Evolutionary conservation across 2,329 filamentous ascomycete genomes (phyloP).

Genomic region (Xylariaceae sp.): DNA sequence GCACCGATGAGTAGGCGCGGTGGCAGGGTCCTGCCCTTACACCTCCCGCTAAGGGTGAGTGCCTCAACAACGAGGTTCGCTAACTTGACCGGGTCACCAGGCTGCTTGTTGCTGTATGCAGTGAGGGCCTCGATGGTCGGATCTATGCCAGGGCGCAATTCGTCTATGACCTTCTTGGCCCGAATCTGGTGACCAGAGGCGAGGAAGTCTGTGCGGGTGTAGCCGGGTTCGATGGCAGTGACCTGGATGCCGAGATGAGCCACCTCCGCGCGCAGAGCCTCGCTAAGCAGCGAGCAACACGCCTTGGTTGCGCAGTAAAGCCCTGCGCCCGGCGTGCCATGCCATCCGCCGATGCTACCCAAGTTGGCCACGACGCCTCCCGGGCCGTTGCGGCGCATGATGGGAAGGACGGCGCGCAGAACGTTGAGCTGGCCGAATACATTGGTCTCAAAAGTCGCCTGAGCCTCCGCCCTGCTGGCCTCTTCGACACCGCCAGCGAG

Average conservation of each 20-base stretch:
- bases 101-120: constrained; percentile 31
- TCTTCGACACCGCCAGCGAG: constrained; percentile 19
- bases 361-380: constrained; percentile 44
- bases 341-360: constrained; percentile 41
- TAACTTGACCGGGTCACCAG: constrained; percentile 37
- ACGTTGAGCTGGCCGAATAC: constrained; percentile 46
- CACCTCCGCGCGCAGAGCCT: constrained; percentile 41
- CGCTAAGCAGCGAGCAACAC: constrained; percentile 40
- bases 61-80: constrained; percentile 37
- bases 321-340: constrained; percentile 35
- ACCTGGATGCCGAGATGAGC: constrained; percentile 41
- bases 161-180: constrained; percentile 22
- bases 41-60: constrained; percentile 29
- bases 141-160: constrained; percentile 7
- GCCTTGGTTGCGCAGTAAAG: constrained; percentile 45
- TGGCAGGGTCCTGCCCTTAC: constrained; percentile 2
- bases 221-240: constrained; percentile 46
- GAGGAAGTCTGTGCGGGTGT: constrained; percentile 47
- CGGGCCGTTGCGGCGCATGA: constrained; percentile 38
- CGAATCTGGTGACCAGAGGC: constrained; percentile 29
- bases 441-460: constrained; percentile 43
- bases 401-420: constrained; percentile 45
- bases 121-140: constrained; percentile 18
- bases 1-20: constrained; percentile 5
- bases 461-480: constrained; percentile 33